Conservation (phyloP, 140 eudicot genomes). For the Stevia rebaudiana region DNA sequence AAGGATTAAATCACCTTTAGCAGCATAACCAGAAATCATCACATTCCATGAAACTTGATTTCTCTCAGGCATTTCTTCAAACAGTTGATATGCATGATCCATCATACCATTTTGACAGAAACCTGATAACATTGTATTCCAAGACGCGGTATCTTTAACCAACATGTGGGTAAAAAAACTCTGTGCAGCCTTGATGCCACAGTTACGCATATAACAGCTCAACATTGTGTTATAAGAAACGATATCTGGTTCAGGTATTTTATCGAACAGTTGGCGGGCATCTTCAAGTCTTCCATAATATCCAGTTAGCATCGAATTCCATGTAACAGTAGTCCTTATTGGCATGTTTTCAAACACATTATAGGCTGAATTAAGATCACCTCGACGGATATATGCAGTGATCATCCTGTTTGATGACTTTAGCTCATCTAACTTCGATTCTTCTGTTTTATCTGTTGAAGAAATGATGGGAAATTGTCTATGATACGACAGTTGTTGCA, state of each 20-base stretch:
- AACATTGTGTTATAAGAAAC: slow-evolving; percentile 40
- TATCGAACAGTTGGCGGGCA: slow-evolving; percentile 42
- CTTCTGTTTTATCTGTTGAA: background rate
- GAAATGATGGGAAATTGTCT: background rate
- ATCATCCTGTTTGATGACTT: slow-evolving; percentile 29
- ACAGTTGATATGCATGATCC: slow-evolving; percentile 26
- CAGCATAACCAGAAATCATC: slow-evolving; percentile 38
- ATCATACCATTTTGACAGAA: slow-evolving; percentile 32
- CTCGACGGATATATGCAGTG: slow-evolving; percentile 13
- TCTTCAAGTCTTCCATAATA: slow-evolving; percentile 13
- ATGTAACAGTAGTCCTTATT: slow-evolving; percentile 25
- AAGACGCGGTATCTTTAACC: slow-evolving; percentile 30
- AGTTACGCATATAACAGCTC: slow-evolving; percentile 28
- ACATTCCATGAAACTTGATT: slow-evolving; percentile 36
- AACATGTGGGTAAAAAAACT: slow-evolving; percentile 29
- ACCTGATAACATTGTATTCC: slow-evolving; percentile 40
- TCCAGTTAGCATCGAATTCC: slow-evolving; percentile 37
- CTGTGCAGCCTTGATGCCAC: slow-evolving; percentile 25
- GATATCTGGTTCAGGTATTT: slow-evolving; percentile 34
- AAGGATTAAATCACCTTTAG: slow-evolving; percentile 21
- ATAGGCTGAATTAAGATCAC: slow-evolving; percentile 29
- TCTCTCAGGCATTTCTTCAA: slow-evolving; percentile 21
- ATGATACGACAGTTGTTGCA: slow-evolving; percentile 4
- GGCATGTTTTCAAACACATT: slow-evolving; percentile 29
- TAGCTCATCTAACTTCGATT: background rate